A percentile compares a stretch with the other conserved stretches of the same genome.
Conservation (phyloP, 371 early-diverging fungal species). For the Lichtheimia hyalospora region DNA sequence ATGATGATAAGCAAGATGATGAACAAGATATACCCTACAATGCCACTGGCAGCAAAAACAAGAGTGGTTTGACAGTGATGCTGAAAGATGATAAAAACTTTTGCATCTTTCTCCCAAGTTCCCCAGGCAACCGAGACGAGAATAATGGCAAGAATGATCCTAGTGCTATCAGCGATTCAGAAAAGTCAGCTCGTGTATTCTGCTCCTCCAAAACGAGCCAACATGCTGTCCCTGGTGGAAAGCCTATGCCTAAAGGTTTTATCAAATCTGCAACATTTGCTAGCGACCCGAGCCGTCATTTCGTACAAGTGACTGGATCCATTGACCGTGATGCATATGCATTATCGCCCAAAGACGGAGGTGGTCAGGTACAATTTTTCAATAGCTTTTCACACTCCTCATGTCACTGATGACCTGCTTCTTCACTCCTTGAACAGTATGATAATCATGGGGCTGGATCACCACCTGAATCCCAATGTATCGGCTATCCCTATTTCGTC, state of each 20-base stretch:
- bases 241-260: constrained; percentile 42
- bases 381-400: not conserved
- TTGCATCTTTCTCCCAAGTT: constrained; percentile 45
- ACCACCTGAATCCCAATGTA: constrained; percentile 29
- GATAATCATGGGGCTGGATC: constrained; percentile 29
- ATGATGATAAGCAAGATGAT: too few species aligned
- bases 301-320: constrained; percentile 48
- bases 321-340: constrained; percentile 40
- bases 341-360: constrained; percentile 36
- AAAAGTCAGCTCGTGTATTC: constrained; percentile 32
- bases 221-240: constrained; percentile 17
- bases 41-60: not conserved
- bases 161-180: constrained; percentile 36
- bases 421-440: constrained; percentile 16
- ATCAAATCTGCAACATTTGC: constrained; percentile 39
- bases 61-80: constrained; percentile 10
- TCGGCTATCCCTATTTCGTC: constrained; percentile 39
- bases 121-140: constrained; percentile 21
- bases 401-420: constrained; percentile 7
- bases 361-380: constrained; percentile 43
- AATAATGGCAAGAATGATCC: constrained; percentile 8
- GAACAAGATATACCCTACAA: not conserved
- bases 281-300: constrained; percentile 11
- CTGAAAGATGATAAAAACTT: constrained; percentile 24
- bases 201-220: constrained; percentile 20